These are phyloP conservation scores for Cryptococcus depauperatus DNA, from an alignment of 1,284 basidiomycete species.

Conservation along the genomic window DNA sequence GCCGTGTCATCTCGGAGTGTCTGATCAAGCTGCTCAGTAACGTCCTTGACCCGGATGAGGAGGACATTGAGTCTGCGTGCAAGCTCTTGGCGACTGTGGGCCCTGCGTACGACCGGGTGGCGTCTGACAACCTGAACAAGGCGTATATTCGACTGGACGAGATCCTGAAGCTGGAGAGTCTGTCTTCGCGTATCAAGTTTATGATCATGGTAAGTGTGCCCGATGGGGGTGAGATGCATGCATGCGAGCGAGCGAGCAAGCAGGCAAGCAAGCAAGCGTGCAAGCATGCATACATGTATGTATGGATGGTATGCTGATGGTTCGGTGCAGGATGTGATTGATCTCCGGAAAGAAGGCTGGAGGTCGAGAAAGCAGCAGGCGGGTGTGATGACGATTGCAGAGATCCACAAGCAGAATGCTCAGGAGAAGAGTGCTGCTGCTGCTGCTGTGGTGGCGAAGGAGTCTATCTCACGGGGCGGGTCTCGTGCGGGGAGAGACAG, in stretches of 20 bases:
- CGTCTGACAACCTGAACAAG: slow-evolving; percentile 74
- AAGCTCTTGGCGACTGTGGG: slow-evolving; percentile 88
- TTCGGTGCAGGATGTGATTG: slow-evolving; percentile 65
- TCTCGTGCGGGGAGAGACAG: slow-evolving; percentile 74
- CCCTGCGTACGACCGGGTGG: slow-evolving; percentile 61
- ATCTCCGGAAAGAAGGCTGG: slow-evolving; percentile 80
- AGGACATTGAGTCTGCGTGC: slow-evolving; percentile 93
- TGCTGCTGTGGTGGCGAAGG: slow-evolving; percentile 45
- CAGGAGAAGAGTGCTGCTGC: slow-evolving; percentile 66
- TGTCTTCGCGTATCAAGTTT: slow-evolving; percentile 83
- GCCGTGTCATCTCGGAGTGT: slow-evolving; percentile 93
- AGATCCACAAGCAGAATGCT: slow-evolving; percentile 72
- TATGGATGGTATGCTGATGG: slow-evolving; percentile 11
- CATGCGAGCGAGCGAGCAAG: background rate
- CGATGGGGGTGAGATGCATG: too few species aligned
- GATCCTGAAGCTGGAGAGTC: slow-evolving; percentile 62
- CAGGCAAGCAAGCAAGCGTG: background rate
- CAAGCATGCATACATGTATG: too few species aligned
- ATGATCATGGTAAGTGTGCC: slow-evolving; percentile 89
- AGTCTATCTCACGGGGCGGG: slow-evolving; percentile 64
- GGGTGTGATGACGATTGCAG: slow-evolving; percentile 80
- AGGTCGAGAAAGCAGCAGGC: slow-evolving; percentile 60
- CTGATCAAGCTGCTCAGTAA: slow-evolving; percentile 89
- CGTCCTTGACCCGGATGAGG: slow-evolving; percentile 89
- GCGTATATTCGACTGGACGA: slow-evolving; percentile 87